Evolutionary conservation across 2,329 filamentous ascomycete genomes (phyloP), one percentile per base, ranked within the genome.

Genomic region (Cryphonectria naterciae): DNA sequence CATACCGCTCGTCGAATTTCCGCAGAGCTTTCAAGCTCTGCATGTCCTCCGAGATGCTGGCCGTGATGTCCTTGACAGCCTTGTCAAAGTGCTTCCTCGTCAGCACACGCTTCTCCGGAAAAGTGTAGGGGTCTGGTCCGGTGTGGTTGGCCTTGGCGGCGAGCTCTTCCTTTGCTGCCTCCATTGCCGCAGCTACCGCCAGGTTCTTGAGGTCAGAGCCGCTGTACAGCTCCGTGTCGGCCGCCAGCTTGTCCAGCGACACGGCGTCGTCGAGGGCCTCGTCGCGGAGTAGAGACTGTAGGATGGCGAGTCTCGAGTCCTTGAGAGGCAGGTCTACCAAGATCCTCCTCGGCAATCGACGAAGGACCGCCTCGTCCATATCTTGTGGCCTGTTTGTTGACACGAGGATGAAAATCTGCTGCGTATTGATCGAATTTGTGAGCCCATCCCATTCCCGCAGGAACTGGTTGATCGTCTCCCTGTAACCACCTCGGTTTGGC

Each of bases 381-480:
- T 98, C 96, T 77, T 97, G 98, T 0, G 96, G 96, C 13, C 95
- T 87, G 80, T 99, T 98, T 11, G 95, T 98, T 39, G 96, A 95
- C 0, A 98, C 94, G 94, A 99, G 98, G 80, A 99, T 95, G 79
- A 99, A 98, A 2, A 95, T 94, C 25, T 92, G 92, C 63, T 90
- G 88, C 46, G 70, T 73, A 71, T 67, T 67, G 35, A 73, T 54
- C 19, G 90, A 86, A 75, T 93, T 92, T 68, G 85, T 85, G 85
- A 98, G 91, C 15, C 96, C 96, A 76, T 98, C 96, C 96, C 95
- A 98, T 80, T 98, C 95, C 68, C 94, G 92, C 65, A 99, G 84
- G 80, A 98, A 98, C 81, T 99, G 95, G 78, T 98, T 99, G 80
- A 98, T 95, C 68, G 96, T 91, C 79, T 98, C 95, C 65, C 95